phyloP scores from a whole-genome alignment of 306 rosid species.

The Corylus americana region DNA sequence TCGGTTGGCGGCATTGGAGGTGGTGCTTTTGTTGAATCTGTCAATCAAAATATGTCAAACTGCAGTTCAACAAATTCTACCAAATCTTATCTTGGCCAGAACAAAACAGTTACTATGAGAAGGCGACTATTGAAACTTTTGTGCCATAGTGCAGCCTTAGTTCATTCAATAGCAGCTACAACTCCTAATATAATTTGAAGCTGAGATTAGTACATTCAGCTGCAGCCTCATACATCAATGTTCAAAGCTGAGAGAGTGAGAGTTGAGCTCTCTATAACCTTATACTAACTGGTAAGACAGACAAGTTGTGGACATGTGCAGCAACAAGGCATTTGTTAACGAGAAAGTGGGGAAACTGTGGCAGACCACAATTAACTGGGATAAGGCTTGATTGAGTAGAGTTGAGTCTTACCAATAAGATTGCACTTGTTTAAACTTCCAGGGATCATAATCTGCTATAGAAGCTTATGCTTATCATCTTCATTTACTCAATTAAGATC shows the following conservation, averaged over 20 bases:
- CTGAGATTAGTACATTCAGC: neutral
- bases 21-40: slow-evolving; percentile 54
- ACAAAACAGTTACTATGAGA: slow-evolving; percentile 2
- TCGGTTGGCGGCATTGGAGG: slow-evolving; percentile 90
- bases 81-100: slow-evolving; percentile 27
- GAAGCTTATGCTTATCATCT: no score
- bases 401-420: no score
- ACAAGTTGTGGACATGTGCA: neutral
- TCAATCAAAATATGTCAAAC: slow-evolving; percentile 41
- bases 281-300: neutral
- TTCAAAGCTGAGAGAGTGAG: neutral
- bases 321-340: neutral
- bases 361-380: neutral
- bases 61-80: slow-evolving; percentile 33
- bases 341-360: neutral
- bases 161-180: neutral
- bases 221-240: neutral
- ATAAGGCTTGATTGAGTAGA: no score
- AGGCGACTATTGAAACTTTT: neutral
- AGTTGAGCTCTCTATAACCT: neutral
- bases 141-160: neutral
- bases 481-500: no score
- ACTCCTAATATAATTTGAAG: neutral
- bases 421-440: no score
- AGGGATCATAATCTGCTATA: no score